phyloP scores from a whole-genome alignment of 345 rosid genomes.

The Dimocarpus longan region DNA sequence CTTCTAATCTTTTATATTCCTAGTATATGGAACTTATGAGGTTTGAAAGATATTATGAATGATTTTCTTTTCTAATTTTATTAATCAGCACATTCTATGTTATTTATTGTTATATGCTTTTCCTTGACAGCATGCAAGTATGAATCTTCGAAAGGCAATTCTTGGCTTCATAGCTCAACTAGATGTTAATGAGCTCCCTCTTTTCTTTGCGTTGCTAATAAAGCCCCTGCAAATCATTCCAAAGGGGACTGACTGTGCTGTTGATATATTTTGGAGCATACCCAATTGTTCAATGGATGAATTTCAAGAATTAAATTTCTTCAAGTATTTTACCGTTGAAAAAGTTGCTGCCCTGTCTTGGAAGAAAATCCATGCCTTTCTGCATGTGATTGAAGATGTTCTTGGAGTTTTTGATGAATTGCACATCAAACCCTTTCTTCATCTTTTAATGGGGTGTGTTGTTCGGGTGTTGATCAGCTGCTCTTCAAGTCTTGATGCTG shows the following conservation, averaged over 20 bases:
- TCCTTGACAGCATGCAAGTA: conserved; percentile 67
- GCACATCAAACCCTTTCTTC: conserved; percentile 70
- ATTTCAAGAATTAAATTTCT: conserved; percentile 46
- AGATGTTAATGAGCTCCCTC: conserved; percentile 68
- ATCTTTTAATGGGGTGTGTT: conserved; percentile 84
- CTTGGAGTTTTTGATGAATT: conserved; percentile 77
- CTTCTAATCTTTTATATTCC: conserved; percentile 15
- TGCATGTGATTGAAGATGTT: conserved; percentile 81
- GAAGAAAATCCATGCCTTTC: conserved; percentile 78
- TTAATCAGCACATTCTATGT: neutral
- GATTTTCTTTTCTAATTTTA: conserved; percentile 9
- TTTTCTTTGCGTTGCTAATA: conserved; percentile 76
- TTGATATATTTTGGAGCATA: conserved; percentile 41
- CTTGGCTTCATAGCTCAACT: conserved; percentile 78
- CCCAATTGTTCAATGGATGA: conserved; percentile 42
- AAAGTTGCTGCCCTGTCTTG: conserved; percentile 54
- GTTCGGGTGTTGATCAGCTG: conserved; percentile 66
- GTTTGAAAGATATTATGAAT: conserved; percentile 1
- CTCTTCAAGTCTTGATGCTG: conserved; percentile 44
- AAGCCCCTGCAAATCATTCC: conserved; percentile 69
- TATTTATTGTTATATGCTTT: conserved; percentile 11
- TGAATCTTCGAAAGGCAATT: conserved; percentile 75
- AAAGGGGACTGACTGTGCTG: conserved; percentile 44
- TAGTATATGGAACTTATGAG: neutral
- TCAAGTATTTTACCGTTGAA: conserved; percentile 64